Base-by-base conservation (phyloP, 352 stramenopile species). In the Phytophthora sp. region DNA sequence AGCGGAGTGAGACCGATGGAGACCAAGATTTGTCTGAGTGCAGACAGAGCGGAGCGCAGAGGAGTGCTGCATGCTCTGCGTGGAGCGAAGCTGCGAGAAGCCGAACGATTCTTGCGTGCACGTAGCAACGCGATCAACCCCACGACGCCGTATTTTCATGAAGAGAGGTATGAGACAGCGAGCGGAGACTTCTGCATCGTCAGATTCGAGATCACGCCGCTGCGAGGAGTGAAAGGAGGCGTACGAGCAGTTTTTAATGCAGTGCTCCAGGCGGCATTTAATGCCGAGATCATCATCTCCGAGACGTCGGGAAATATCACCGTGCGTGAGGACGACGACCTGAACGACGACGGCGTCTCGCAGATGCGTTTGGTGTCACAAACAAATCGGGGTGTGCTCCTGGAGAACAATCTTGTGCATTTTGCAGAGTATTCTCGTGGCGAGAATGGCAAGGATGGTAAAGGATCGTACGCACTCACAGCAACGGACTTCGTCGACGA, bases 271-370 rank as follows among this genome's bases (percentile, higher is more conserved):
- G 74, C 73, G 37, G 71, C 74, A 32, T 76, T 71, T 38, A 89
- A 87, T 53, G 63, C 77, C 11, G 80, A 89, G 62, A 84, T 89
- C 56, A 80, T 74, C 38, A 83, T 88, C 49, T 88, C 80, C 5
- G 80, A 89, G 56, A 76, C 66, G 17, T 59, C 82, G 0, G 80
- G 79, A 11, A 74, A 85, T 45, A 87, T 89, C 34, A 89, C 77
- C 15, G 81, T 88, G 53, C 80, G 80, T 8, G 80, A 89, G 46
- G 79, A 89, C 42, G 81, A 88, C 58, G 81, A 90, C 61, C 75
- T 70, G 24, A 66, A 69, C 21, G 72, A 81, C 28, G 58, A 70
- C 23, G 65, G 53, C 28, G 49, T 80, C 13, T 72, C 71, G 17
- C 74, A 87, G 61, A 69, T 77, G 54, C 69, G 77, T 2, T 66